These are phyloP conservation scores for Tieghemiomyces parasiticus DNA, from an alignment of 192 early-diverging fungal species.

Conservation along the genomic window DNA sequence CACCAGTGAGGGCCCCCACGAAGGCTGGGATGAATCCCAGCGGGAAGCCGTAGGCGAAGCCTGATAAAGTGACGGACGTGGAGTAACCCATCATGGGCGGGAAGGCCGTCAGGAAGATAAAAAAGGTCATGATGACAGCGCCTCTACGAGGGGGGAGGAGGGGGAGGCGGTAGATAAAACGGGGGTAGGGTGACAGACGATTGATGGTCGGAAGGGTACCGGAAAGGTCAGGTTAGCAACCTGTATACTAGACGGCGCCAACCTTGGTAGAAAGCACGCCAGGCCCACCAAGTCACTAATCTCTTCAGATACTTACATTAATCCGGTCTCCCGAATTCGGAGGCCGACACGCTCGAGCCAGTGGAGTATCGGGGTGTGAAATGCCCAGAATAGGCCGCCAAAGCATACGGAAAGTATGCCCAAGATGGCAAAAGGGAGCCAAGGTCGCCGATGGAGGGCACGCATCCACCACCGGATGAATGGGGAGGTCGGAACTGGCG, in stretches of 20 bases:
- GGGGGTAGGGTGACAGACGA: background rate
- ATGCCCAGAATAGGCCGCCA: slow-evolving; percentile 33
- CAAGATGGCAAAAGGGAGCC: slow-evolving; percentile 21
- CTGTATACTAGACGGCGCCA: background rate
- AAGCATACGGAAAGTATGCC: slow-evolving; percentile 33
- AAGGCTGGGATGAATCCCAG: slow-evolving; percentile 15
- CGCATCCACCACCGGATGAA: too few species aligned
- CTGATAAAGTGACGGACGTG: slow-evolving; percentile 5
- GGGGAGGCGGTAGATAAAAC: background rate
- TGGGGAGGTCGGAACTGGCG: too few species aligned
- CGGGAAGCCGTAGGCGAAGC: slow-evolving; percentile 16
- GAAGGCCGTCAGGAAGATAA: slow-evolving; percentile 45
- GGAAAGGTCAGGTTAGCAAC: background rate
- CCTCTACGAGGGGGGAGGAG: slow-evolving; percentile 17
- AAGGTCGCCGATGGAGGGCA: slow-evolving; percentile 9
- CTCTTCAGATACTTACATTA: background rate
- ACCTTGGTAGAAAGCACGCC: background rate
- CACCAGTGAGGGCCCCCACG: slow-evolving; percentile 28
- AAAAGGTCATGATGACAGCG: slow-evolving; percentile 25
- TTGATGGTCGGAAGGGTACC: background rate
- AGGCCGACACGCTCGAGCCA: slow-evolving; percentile 11
- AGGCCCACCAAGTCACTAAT: background rate
- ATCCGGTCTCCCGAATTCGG: background rate
- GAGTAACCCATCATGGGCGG: slow-evolving; percentile 30
- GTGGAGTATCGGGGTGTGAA: background rate